Base-by-base conservation (phyloP, 805 yeast species). In the Yarrowia osloensis region DNA sequence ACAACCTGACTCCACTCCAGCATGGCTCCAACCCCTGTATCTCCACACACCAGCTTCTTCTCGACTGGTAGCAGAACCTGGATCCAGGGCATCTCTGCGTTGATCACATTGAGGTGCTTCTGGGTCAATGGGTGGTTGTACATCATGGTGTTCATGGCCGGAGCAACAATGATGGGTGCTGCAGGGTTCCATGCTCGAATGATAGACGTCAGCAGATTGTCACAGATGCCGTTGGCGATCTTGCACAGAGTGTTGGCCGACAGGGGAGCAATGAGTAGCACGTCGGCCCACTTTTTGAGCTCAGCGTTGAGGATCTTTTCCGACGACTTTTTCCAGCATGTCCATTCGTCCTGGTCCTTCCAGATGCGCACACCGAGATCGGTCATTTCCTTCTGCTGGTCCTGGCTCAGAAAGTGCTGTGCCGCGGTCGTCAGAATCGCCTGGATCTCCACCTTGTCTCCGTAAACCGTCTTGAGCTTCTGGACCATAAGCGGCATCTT, bases 21-120 rank as follows among this genome's bases (percentile, higher is more conserved):
- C 99, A 94, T 94, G 63, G 98, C 99, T 49, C 99, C 99, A 92
- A 94, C 89, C 15, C 98, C 98, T 67, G 94, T 92, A 75, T 95
- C 98, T 69, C 99, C 98, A 80, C 95, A 91, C 31, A 90, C 91
- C 75, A 90, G 84, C 9, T 94, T 97, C 77, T 94, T 94, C 75
- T 94, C 99, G n/a, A 92, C 91, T 0, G 99, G 99, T 77, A 86
- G 88, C 73, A 95, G 82, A 15, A 94, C 86, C 70, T 91, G 95
- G 65, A 94, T 88, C 90, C 93, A 93, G n/a, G 93, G 91, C 89
- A 90, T 92, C 71, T 89, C 94, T 70, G 91, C 95, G 42, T 84
- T 82, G 40, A 94, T 84, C 35, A 88, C 79, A 65, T 84, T 80
- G 70, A 93, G 80, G 71, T 94, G 98, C 71, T 90, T 85, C 76